Percentiles rank a stretch among this genome's conserved stretches.
These are phyloP conservation scores for Coleophoma crateriformis DNA, from an alignment of 2,329 filamentous ascomycete genomes.

Conservation along the genomic window DNA sequence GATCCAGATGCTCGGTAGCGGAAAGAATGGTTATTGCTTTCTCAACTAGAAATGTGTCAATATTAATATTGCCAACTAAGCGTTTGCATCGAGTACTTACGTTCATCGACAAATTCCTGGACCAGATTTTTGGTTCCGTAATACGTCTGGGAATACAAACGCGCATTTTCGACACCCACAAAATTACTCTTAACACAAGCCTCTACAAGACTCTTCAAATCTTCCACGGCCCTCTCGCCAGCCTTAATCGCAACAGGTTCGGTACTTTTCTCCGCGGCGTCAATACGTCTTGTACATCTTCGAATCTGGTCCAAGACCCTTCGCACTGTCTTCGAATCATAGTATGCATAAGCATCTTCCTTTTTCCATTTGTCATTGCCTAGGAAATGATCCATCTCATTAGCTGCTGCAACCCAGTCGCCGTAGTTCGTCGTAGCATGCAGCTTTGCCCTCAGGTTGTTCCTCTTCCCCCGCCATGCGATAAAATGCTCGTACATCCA, in stretches of 20 bases:
- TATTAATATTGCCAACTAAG: background rate
- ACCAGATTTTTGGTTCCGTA: constrained; percentile 95
- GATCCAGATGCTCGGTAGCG: constrained; percentile 58
- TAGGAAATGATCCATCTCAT: constrained; percentile 72
- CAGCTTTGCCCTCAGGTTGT: constrained; percentile 65
- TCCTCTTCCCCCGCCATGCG: constrained; percentile 78
- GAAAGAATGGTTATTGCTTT: constrained; percentile 62
- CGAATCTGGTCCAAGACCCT: constrained; percentile 72
- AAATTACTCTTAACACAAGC: constrained; percentile 98
- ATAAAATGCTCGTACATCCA: constrained; percentile 87
- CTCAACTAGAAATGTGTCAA: constrained; percentile 43
- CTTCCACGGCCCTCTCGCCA: constrained; percentile 55
- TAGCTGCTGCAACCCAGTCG: constrained; percentile 78
- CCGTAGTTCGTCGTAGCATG: constrained; percentile 68
- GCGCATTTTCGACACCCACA: constrained; percentile 86
- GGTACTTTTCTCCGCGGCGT: constrained; percentile 47
- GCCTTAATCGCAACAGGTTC: constrained; percentile 16
- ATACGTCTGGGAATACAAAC: constrained; percentile 96
- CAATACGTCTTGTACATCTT: constrained; percentile 47
- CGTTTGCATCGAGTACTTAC: constrained; percentile 34
- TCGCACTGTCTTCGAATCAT: constrained; percentile 79
- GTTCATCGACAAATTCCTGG: constrained; percentile 84
- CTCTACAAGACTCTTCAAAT: constrained; percentile 73
- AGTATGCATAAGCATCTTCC: constrained; percentile 74
- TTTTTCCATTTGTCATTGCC: constrained; percentile 78